Evolutionary conservation across 225 moss, liverwort and hornwort genomes (phyloP), one percentile per base, ranked within the genome.

Genomic region (Anthoceros angustus): DNA sequence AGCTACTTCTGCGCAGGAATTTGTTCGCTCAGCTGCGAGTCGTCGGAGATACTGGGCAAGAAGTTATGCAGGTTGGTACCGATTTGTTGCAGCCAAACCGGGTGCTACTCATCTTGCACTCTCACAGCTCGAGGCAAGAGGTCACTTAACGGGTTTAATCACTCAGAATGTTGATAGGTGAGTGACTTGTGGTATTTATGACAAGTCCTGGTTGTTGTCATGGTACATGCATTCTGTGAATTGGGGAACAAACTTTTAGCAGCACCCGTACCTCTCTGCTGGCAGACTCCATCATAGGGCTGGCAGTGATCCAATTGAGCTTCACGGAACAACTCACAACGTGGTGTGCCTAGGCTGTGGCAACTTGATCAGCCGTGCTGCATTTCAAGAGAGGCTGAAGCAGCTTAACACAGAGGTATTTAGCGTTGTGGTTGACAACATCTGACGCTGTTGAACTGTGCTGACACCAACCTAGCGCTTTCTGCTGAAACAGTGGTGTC

Each of bases 21-120:
- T 79, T 63, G 49, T 90, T 38, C 66, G 80, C 62, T 80, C 83
- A 72, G 87, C 90, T 74, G 84, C 80, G 70, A 86, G 73, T 49
- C 87, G 93, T 16, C 77, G 93, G 61, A 80, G 90, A 74, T 94
- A 94, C 61, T 94, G 93, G 93, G 93, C 93, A 67, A 86, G 93
- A 69, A 94, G 93, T 80, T 94, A 87, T 82, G 90, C 93, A 32
- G 93, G 93, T 25, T 94, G 93, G 93, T 77, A 87, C 62, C 82
- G 80, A 68, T 94, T 94, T 73, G 84, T 76, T 20, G 68, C 77
- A 40, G 87, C 90, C 49, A 67, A 73, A 64, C 93, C 93, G 64
- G 93, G 93, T 25, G 83, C 86, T 43, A 94, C 93, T 16, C 90
- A 94, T 69, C 77, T 5, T 67, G 86, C 87, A 21, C 80, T 94